Evolutionary conservation across 2,329 filamentous ascomycete species (phyloP), one percentile per base, ranked within the genome.

Genomic region (Colletotrichum melonis): DNA sequence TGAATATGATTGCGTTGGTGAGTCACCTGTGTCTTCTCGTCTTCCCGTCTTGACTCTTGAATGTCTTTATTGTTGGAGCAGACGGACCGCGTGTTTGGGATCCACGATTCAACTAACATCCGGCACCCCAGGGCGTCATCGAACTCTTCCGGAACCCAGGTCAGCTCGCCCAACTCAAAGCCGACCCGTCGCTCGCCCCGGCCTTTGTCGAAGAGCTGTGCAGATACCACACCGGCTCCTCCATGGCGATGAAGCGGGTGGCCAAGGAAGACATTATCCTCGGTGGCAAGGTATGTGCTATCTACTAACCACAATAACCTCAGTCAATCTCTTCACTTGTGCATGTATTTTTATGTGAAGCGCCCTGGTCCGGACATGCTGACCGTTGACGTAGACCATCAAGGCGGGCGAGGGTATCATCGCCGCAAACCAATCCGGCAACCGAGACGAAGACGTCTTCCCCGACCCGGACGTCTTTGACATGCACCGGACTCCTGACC

Each of bases 1-100:
- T 88, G 5, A 87, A 84, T 76, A 88, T 86, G 83, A 88, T 88
- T 69, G 80, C 82, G 1, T 79, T 88, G 38, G 84, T 84, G 69
- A n/a, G 78, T 66, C 1, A 6, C 16, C 28, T 19, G 7, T 19
- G 1, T 8, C 42, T 14, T 46, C 5, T 1, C 35, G 14, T 38
- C 35, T 16, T 38, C 5, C 12, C 35, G 35, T 42, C 35, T 42
- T n/a, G 42, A 8, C 0, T 46, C 19, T 46, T 46, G 42, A 46
- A 14, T 16, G 12, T 2, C 5, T 46, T 5, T 8, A 4, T 3
- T n/a, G 1, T 19, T 7, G 2, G 12, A 56, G 9, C 19, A 9
- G 1, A 22, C 22, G 7, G 26, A 26, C 26, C 0, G 0, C 38
- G 4, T 4, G 22, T 42, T 42, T 11, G 35, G 6, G 2, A 14